Evolutionary conservation across 2,329 filamentous ascomycete species (phyloP), one percentile per base, ranked within the genome.

Genomic region (Venturia aucupariae): DNA sequence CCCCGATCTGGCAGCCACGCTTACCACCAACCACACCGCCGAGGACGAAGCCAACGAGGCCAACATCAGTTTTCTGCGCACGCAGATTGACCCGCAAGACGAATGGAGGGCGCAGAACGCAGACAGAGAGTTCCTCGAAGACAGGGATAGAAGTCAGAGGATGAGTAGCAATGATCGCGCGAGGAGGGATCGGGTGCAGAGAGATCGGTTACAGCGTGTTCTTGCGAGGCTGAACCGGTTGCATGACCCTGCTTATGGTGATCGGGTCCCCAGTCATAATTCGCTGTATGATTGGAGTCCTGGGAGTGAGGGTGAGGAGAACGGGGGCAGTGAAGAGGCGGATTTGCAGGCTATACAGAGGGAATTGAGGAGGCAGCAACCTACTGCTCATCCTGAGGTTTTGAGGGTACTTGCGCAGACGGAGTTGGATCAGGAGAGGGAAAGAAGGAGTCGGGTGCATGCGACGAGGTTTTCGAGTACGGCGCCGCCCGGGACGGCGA

Each of bases 211-310:
- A 68, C 76, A 78, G 66, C 70, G 76, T 55, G 76, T 79, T n/a
- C 78, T 83, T 68, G 75, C 74, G 24, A 71, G 77, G 41, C 75
- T 78, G 67, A 76, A 75, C 61, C 74, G 79, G 63, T 73, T 80
- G 41, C 75, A 80, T 66, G 73, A 75, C 60, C 71, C 77, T 48
- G 68, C 72, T 46, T 86, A 86, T 69, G 80, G 83, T 65, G 78
- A 82, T 67, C 79, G 80, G 61, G 76, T 81, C 10, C 81, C 83
- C 22, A 79, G 78, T 68, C 73, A 79, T 66, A 82, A 84, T 68
- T 80, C 76, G 63, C 74, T 86, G 54, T 86, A 86, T 72, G 83
- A 85, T 71, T 86, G 84, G 84, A 46, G 32, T 32, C 82, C 83
- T 41, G 46, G 32, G 17, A 48, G 60, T 30, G 64, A 65, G 35